A percentile compares a stretch with the other conserved stretches of the same genome.
phyloP scores from a whole-genome alignment of 1,139 yeast species.

The Geotrichum australiense region DNA sequence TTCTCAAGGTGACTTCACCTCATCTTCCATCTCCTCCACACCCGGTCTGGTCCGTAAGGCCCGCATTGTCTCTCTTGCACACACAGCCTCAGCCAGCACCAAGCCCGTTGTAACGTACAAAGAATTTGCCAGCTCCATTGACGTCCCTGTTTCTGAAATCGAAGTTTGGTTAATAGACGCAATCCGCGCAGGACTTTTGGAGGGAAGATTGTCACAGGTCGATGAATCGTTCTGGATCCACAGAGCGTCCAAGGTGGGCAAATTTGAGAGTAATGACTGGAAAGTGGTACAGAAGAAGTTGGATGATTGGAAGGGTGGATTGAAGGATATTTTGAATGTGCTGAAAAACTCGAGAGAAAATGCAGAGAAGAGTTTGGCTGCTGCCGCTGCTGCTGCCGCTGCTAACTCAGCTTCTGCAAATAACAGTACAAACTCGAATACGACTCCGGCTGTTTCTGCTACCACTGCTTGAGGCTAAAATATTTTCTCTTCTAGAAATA shows the following conservation, averaged over 20 bases:
- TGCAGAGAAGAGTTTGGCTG: conserved; percentile 21
- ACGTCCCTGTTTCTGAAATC: conserved; percentile 33
- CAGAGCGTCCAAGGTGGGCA: conserved; percentile 35
- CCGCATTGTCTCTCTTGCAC: conserved; percentile 28
- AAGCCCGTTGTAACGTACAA: conserved; percentile 28
- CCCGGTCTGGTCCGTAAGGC: conserved; percentile 28
- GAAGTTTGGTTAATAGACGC: conserved; percentile 40
- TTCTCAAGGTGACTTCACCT: conserved; percentile 31
- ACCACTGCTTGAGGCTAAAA: not conserved
- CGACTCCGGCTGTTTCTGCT: not conserved
- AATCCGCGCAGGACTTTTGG: conserved; percentile 39
- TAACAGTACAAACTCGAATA: too few relatives aligned
- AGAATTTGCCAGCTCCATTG: conserved; percentile 32
- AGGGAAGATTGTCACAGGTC: conserved; percentile 41
- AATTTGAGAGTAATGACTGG: conserved; percentile 38
- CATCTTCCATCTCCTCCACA: conserved; percentile 21
- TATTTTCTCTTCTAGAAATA: too few relatives aligned
- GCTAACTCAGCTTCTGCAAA: too few relatives aligned
- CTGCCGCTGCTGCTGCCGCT: too few relatives aligned
- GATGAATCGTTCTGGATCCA: conserved; percentile 35
- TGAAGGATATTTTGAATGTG: conserved; percentile 34
- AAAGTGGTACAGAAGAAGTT: conserved; percentile 32
- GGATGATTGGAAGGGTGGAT: conserved; percentile 35
- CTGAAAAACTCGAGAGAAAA: conserved; percentile 30
- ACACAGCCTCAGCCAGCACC: conserved; percentile 19